A percentile compares a stretch with the other conserved stretches of the same genome.
Evolutionary conservation across 345 rosid genomes (phyloP).

Genomic region (Eutrema heterophyllum): DNA sequence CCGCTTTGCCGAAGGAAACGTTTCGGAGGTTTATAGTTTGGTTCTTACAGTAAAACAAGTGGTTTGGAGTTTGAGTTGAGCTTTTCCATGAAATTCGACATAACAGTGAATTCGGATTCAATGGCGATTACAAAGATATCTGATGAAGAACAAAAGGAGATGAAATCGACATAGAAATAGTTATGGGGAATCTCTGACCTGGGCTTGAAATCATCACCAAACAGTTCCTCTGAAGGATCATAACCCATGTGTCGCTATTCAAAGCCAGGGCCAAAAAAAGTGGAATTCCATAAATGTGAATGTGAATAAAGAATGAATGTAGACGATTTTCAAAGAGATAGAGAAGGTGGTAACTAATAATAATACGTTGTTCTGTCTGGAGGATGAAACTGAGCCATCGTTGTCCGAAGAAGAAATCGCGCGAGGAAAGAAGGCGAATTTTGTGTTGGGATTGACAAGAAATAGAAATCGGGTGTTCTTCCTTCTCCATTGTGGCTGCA

Average conservation of each 20-base stretch:
- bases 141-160: neutral
- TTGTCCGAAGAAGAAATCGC: constrained; percentile 41
- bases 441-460: constrained; percentile 25
- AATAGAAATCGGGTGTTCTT: constrained; percentile 6
- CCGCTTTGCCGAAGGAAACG: too few species aligned
- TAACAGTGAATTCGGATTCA: neutral
- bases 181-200: constrained; percentile 31
- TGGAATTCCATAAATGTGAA: neutral
- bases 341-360: neutral
- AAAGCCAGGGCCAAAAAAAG: neutral
- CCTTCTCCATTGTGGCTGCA: constrained; percentile 37
- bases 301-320: neutral
- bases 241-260: constrained; percentile 49
- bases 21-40: neutral
- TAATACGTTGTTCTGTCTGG: constrained; percentile 44
- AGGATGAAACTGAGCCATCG: constrained; percentile 35
- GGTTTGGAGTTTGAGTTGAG: neutral
- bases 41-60: neutral
- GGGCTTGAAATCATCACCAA: constrained; percentile 55
- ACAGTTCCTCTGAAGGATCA: constrained; percentile 78
- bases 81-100: neutral
- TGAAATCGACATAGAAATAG: neutral
- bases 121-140: neutral
- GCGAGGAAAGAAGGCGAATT: constrained; percentile 31
- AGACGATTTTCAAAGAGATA: neutral